Evolutionary conservation across 371 early-diverging fungal species (phyloP).

Genomic region (Ordospora pajunii): DNA sequence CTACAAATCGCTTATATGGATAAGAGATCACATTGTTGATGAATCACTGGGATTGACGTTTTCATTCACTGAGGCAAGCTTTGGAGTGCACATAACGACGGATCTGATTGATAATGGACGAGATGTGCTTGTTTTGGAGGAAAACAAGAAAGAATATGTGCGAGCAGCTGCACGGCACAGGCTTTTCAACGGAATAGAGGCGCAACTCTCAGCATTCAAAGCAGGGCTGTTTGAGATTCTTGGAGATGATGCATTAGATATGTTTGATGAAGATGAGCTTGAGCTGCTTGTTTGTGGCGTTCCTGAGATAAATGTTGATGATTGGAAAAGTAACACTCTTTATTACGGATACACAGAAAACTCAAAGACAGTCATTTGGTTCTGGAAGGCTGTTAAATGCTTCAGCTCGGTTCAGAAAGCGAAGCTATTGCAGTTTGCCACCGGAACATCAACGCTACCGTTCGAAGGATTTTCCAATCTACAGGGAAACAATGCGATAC

Average conservation of each 20-base stretch:
- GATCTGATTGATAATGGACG: constrained; percentile 80
- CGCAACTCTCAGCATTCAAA: constrained; percentile 80
- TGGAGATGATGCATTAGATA: constrained; percentile 73
- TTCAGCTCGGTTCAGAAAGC: constrained; percentile 90
- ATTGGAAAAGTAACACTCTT: constrained; percentile 92
- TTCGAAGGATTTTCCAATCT: constrained; percentile 82
- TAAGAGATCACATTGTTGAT: constrained; percentile 84
- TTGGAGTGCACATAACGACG: constrained; percentile 71
- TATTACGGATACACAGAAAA: constrained; percentile 77
- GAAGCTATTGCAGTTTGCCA: constrained; percentile 88
- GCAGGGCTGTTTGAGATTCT: constrained; percentile 89
- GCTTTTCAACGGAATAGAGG: constrained; percentile 73
- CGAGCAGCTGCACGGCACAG: constrained; percentile 76
- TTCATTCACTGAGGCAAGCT: constrained; percentile 78
- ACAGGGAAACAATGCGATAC: constrained; percentile 80
- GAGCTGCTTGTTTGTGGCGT: constrained; percentile 91
- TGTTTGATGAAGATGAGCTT: constrained; percentile 92
- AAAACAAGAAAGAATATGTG: constrained; percentile 89
- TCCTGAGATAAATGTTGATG: constrained; percentile 92
- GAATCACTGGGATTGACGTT: constrained; percentile 85
- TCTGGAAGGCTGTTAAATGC: constrained; percentile 93
- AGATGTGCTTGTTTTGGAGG: constrained; percentile 79
- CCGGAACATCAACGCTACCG: constrained; percentile 92
- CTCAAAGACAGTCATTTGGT: constrained; percentile 85
- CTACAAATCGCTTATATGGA: constrained; percentile 90